Conservation (phyloP, 371 early-diverging fungal genomes). For the Neoconidiobolus thromboides region DNA sequence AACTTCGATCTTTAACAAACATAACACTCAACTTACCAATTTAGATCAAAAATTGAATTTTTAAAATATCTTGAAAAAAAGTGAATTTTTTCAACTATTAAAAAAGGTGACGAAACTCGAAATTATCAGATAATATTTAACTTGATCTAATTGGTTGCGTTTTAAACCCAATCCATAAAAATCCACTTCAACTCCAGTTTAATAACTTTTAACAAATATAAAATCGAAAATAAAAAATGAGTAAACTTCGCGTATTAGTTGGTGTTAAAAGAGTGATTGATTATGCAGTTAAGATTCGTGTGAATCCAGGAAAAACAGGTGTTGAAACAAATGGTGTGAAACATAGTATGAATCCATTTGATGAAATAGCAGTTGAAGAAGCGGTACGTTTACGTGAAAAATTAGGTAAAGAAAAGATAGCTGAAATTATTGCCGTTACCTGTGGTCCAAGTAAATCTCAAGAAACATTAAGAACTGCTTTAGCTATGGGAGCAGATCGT, state of each 20-base stretch:
- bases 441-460: constrained; percentile 78
- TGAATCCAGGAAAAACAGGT: constrained; percentile 67
- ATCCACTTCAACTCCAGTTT: too few species aligned
- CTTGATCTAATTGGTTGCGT: too few species aligned
- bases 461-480: constrained; percentile 87
- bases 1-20: too few species aligned
- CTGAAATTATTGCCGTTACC: constrained; percentile 73
- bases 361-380: constrained; percentile 95
- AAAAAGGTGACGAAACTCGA: too few species aligned
- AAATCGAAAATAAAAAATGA: neutral
- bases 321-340: constrained; percentile 87
- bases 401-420: constrained; percentile 24
- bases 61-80: too few species aligned
- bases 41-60: too few species aligned
- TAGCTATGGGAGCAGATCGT: constrained; percentile 97
- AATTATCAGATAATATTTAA: too few species aligned
- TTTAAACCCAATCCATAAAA: too few species aligned
- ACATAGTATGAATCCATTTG: constrained; percentile 98
- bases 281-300: constrained; percentile 95
- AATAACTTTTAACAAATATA: too few species aligned
- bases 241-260: constrained; percentile 7
- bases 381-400: constrained; percentile 85
- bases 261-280: constrained; percentile 94
- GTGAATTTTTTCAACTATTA: too few species aligned
- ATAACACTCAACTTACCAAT: too few species aligned